Percentiles rank a stretch among this genome's conserved stretches.
Conservation (phyloP, 352 stramenopile species). For the Blastocystis sp. region DNA sequence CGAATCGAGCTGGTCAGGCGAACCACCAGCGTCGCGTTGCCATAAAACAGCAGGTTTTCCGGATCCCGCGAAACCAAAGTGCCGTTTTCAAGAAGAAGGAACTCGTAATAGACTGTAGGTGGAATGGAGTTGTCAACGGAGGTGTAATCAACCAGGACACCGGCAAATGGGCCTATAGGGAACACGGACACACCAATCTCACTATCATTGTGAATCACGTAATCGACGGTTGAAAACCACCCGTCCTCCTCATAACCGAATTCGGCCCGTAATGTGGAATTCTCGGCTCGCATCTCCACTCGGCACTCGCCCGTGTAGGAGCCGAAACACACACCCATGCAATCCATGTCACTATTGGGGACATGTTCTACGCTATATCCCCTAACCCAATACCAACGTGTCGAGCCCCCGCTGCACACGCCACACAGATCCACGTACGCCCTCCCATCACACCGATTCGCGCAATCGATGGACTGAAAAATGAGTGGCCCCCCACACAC, state of each 20-base stretch:
- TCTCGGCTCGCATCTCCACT: neutral
- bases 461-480: constrained; percentile 7
- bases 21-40: neutral
- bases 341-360: constrained; percentile 7
- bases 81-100: constrained; percentile 1
- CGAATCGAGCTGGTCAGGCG: neutral
- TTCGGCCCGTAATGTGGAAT: neutral
- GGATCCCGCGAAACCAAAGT: neutral
- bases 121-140: constrained; percentile 1
- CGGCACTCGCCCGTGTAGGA: neutral
- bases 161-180: neutral
- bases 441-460: neutral
- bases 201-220: constrained; percentile 13
- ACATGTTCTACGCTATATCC: neutral
- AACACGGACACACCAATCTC: neutral
- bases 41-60: neutral
- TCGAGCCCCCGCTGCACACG: neutral
- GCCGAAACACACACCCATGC: constrained; percentile 16
- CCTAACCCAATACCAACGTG: neutral
- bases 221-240: neutral
- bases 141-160: neutral
- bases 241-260: neutral
- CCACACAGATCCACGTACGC: neutral
- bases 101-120: constrained; percentile 1
- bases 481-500: neutral